These are phyloP conservation scores for Begonia masoniana DNA, from an alignment of 306 rosid species.

Conservation along the genomic window DNA sequence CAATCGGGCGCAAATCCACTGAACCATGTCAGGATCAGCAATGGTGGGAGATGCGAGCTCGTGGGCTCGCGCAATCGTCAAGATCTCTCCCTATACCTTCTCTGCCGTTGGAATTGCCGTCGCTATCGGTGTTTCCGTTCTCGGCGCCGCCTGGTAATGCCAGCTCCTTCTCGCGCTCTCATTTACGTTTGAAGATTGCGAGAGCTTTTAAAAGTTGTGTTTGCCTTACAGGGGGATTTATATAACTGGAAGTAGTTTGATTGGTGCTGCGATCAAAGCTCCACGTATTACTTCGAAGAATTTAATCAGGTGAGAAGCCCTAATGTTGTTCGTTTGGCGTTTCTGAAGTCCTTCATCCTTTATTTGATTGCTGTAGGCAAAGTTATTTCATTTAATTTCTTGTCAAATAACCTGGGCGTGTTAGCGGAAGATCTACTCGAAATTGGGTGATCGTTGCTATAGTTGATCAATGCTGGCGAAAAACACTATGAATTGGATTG, in stretches of 20 bases:
- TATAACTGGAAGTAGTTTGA: slow-evolving; percentile 94
- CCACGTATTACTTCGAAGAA: slow-evolving; percentile 93
- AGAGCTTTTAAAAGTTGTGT: neutral
- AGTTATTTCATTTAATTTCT: too few relatives aligned
- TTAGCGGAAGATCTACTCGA: too few relatives aligned
- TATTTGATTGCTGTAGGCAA: too few relatives aligned
- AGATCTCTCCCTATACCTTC: slow-evolving; percentile 46
- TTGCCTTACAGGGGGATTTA: slow-evolving; percentile 66
- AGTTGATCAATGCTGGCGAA: too few relatives aligned
- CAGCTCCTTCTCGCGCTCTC: too few relatives aligned
- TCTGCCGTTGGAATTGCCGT: slow-evolving; percentile 41
- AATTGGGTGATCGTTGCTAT: too few relatives aligned
- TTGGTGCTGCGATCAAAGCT: slow-evolving; percentile 94
- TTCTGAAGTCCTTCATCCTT: too few relatives aligned
- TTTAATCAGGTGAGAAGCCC: slow-evolving; percentile 51
- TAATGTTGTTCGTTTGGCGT: too few relatives aligned
- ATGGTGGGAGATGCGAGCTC: slow-evolving; percentile 18
- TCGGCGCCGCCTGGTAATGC: slow-evolving; percentile 49
- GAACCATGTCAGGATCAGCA: neutral
- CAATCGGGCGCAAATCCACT: neutral
- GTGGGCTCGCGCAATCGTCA: slow-evolving; percentile 37
- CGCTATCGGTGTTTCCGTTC: slow-evolving; percentile 41
- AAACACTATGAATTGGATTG: too few relatives aligned
- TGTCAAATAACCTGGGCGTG: too few relatives aligned
- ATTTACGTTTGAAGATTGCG: neutral